Base-by-base conservation (phyloP, 1,139 yeast genomes). In the Suhomyces chickasaworum region DNA sequence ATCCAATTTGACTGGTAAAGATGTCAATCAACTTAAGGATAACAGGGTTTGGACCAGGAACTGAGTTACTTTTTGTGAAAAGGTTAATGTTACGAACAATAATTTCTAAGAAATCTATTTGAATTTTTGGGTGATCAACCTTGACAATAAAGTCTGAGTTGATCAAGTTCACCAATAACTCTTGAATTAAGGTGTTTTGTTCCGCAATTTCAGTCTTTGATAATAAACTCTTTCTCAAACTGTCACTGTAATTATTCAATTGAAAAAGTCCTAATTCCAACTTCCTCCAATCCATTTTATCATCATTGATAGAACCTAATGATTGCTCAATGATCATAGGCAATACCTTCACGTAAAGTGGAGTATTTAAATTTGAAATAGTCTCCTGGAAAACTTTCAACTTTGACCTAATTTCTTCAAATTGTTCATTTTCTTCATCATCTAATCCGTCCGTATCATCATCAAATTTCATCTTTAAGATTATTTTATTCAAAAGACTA, bases 251-350 rank as follows among this genome's bases (percentile, higher is more conserved):
- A 53, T 84, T 85, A 48, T 83, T 80, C 57, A 93, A 75, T 64
- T 91, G 95, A 61, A 75, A 90, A 42, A 95, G 69, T 1, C 97
- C 98, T 53, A 95, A 75, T 66, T 95, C 99, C 27, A 89, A 74
- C 33, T 80, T 81, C 58, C 89, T 80, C 98, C 98, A 91, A 53
- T 82, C 79, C 16, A 63, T 58, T 7, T 54, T 46, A 9, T 42
- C 57, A 49, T 49, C 55, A 49, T 39, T 59, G 47, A 49, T 61
- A 50, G 53, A 54, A 61, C 81, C 77, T 42, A 86, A 61, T 29
- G 86, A 79, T 50, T 78, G 78, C 52, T 81, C 78, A 39, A 93
- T 85, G 40, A 87, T 81, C 25, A 75, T 67, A 3, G 90, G 83
- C 46, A 91, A 73, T 25, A 83, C 84, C 37, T 85, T 88, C 43